These are phyloP conservation scores for Aquilaria agallochum DNA, from an alignment of 441 rosid species.

Conservation along the genomic window DNA sequence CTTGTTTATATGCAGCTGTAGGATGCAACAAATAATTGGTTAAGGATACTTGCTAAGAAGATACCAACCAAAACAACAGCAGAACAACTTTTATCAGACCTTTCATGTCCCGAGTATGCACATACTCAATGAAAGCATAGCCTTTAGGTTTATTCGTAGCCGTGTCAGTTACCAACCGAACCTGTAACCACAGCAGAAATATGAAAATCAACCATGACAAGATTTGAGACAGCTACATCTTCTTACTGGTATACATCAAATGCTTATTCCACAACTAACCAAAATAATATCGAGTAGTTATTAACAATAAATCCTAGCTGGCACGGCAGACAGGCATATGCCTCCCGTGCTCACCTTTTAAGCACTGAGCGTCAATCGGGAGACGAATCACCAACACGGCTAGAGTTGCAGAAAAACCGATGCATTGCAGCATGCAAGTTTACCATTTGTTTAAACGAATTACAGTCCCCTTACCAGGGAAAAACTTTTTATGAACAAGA, in stretches of 20 bases:
- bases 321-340: conserved; percentile 91
- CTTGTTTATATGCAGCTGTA: conserved; percentile 94
- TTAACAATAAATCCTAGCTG: conserved; percentile 49
- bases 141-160: conserved; percentile 83
- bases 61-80: neutral
- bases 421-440: conserved; percentile 61
- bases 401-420: conserved; percentile 87
- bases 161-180: conserved; percentile 66
- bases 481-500: conserved; percentile 29
- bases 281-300: conserved; percentile 20
- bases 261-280: conserved; percentile 19
- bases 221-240: conserved; percentile 6
- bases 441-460: conserved; percentile 58
- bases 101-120: conserved; percentile 96
- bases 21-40: conserved; percentile 14
- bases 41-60: conserved; percentile 7
- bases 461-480: conserved; percentile 98
- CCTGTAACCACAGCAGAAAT: conserved; percentile 45
- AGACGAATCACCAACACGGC: conserved; percentile 88
- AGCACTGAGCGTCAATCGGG: conserved; percentile 68
- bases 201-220: conserved; percentile 26
- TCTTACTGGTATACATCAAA: conserved; percentile 8
- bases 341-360: conserved; percentile 97
- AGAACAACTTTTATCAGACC: conserved; percentile 31
- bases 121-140: conserved; percentile 85